Base-by-base conservation (phyloP, 768 basidiomycete genomes). In the Lactarius tabidus region DNA sequence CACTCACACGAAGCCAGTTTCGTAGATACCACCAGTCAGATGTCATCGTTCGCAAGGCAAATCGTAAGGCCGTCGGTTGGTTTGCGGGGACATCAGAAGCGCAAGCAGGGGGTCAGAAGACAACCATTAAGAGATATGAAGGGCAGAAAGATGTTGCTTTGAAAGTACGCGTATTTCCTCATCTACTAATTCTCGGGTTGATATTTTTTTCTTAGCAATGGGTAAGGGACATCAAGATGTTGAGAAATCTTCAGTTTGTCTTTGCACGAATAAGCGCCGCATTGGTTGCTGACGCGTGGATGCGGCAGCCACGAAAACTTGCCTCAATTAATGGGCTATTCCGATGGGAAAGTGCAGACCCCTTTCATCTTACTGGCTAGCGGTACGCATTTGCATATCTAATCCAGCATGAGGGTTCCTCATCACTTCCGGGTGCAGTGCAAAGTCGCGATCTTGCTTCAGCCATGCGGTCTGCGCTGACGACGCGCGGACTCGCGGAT, bases 331-430 rank as follows among this genome's bases (percentile, higher is more conserved):
- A 65, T 82, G 8, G 82, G 83, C 1, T 81, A 81, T 67, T 84
- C 82, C 0, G 72, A 78, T 17, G 78, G 78, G 18, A 74, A 78
- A 39, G 72, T 79, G 0, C 77, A 77, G 2, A 81, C 80, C 0
- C 82, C 81, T 0, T 84, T 84, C 66, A 80, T 84, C 58, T 65
- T 84, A n/a, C 70, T 84, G 26, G 81, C 82, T 1, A 80, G 81
- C 59, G 80, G 83, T 81, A 60, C 18, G 66, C 20, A 15, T 18
- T 12, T 29, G 12, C 10, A 56, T 12, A 7, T 9, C n/a, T 1
- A 31, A 29, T 52, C 15, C 23, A 2, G 3, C 15, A 5, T 29
- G 23, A 33, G 14, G 7, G 15, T 39, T 15, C 12, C 36, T 54
- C 15, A 35, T 41, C 35, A 15, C 48, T 62, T 48, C n/a, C 17